These are phyloP conservation scores for Linnemannia exigua DNA, from an alignment of 192 early-diverging fungal genomes.

Conservation along the genomic window DNA sequence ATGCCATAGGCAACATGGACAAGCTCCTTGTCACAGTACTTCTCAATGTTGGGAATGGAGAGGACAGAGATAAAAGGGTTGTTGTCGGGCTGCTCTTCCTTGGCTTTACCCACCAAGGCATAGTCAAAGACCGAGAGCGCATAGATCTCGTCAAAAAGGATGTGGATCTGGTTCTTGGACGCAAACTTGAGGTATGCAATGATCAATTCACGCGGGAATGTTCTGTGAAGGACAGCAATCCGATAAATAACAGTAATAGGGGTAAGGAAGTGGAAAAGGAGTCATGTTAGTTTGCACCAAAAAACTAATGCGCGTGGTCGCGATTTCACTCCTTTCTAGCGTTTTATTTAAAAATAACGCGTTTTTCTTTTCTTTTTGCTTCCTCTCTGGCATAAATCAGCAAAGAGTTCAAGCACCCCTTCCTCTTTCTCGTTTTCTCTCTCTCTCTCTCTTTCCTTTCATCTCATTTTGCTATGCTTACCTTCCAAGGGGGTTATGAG, in stretches of 20 bases:
- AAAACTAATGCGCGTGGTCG: background rate
- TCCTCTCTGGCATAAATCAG: no score
- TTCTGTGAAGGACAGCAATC: conserved; percentile 39
- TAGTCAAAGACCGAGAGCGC: conserved; percentile 73
- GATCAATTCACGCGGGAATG: conserved; percentile 67
- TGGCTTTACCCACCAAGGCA: conserved; percentile 27
- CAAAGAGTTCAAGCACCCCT: background rate
- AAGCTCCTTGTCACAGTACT: conserved; percentile 71
- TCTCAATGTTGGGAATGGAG: conserved; percentile 66
- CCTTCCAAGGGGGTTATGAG: conserved; percentile 80
- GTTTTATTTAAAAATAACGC: no score
- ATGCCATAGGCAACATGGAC: conserved; percentile 84
- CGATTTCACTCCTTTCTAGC: no score
- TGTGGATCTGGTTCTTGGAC: conserved; percentile 70
- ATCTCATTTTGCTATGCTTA: conserved; percentile 30
- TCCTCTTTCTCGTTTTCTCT: background rate
- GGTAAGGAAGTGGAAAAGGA: background rate
- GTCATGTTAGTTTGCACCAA: background rate
- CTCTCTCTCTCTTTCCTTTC: background rate
- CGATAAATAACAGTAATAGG: background rate
- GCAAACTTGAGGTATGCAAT: conserved; percentile 74
- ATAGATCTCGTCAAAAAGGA: conserved; percentile 88
- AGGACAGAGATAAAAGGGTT: conserved; percentile 76
- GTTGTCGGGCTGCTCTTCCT: conserved; percentile 35
- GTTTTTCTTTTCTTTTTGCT: background rate